These are phyloP conservation scores for Paulownia fortunei DNA, from an alignment of 257 asterid genomes.

Conservation along the genomic window DNA sequence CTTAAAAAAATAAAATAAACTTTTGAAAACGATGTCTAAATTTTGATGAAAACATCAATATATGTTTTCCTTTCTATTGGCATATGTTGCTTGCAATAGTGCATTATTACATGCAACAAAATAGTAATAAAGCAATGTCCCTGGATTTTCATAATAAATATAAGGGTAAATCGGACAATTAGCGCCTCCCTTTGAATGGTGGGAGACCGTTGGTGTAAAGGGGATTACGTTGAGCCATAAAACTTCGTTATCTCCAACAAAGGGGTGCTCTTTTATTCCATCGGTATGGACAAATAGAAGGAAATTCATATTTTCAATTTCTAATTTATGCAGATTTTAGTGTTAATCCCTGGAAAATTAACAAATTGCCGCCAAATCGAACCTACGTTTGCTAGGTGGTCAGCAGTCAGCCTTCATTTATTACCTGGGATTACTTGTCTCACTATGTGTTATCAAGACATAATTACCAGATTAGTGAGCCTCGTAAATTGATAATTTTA, in stretches of 20 bases:
- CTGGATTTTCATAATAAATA: too few relatives aligned
- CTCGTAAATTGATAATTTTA: background rate
- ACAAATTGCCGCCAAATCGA: background rate
- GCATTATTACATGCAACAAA: background rate
- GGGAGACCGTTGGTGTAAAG: conserved; percentile 26
- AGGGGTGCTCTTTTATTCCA: background rate
- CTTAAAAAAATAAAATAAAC: background rate
- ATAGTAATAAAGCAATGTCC: background rate
- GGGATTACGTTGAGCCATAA: background rate
- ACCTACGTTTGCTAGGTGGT: conserved; percentile 4
- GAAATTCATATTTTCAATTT: conserved; percentile 5
- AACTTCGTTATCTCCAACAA: background rate
- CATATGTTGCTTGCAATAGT: background rate
- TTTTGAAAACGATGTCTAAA: background rate
- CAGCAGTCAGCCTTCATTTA: conserved; percentile 26
- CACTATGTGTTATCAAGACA: background rate
- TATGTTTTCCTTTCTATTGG: background rate
- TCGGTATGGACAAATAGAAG: background rate
- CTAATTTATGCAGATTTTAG: background rate
- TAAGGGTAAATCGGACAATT: conserved; percentile 15
- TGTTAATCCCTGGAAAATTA: background rate
- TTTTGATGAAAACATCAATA: background rate
- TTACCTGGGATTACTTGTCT: conserved; percentile 11
- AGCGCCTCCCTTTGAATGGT: background rate
- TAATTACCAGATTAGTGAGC: background rate